phyloP scores from a whole-genome alignment of 2,329 filamentous ascomycete species.

The Apiospora marii region DNA sequence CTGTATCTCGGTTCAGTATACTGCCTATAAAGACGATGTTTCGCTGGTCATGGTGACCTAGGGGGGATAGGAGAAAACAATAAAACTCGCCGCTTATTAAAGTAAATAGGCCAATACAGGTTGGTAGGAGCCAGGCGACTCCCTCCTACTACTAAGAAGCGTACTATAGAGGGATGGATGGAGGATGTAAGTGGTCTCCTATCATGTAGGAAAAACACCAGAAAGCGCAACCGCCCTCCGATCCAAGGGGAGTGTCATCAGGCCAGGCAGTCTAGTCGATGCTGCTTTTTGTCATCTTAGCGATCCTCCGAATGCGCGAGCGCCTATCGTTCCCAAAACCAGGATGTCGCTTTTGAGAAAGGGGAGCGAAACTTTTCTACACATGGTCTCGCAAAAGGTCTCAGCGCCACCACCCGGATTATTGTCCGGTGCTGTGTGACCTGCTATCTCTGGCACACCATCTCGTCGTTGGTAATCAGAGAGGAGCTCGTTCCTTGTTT shows the following conservation, averaged over 20 bases:
- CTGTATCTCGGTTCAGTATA: neutral
- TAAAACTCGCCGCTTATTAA: too few relatives aligned
- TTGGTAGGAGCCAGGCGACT: too few relatives aligned
- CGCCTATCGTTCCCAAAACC: neutral
- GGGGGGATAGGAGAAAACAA: too few relatives aligned
- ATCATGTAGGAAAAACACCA: neutral
- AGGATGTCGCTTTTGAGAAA: neutral
- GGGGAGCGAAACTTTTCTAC: neutral
- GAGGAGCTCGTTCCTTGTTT: neutral
- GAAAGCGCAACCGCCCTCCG: neutral
- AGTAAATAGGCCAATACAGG: too few relatives aligned
- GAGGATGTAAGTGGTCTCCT: neutral
- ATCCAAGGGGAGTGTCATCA: neutral
- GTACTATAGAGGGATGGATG: too few relatives aligned
- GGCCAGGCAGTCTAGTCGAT: neutral
- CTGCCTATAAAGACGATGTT: too few relatives aligned
- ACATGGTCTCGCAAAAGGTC: neutral
- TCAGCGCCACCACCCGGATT: constrained; percentile 10
- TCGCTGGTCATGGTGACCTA: too few relatives aligned
- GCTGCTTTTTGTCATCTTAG: neutral
- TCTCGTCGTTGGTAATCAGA: neutral
- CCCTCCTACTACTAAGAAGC: too few relatives aligned
- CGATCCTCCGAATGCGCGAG: neutral
- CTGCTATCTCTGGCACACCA: neutral
- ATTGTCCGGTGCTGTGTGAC: constrained; percentile 17